Base-by-base conservation (phyloP, 2,329 filamentous ascomycete genomes). In the Phialophora tarda region DNA sequence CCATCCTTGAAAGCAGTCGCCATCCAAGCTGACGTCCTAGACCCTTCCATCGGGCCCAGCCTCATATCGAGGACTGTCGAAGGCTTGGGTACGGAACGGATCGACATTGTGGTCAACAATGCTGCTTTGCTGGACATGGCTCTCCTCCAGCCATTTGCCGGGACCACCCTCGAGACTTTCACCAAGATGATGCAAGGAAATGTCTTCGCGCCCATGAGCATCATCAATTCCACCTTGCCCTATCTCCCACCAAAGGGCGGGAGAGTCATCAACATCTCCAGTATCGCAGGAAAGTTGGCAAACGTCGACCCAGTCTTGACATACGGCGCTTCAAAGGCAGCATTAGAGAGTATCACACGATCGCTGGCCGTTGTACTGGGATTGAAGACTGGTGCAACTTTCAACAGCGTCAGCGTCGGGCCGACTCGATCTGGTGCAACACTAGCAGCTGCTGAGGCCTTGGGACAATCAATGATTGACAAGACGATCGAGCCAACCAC, bases 381-480 rank as follows among this genome's bases (percentile, higher is more conserved):
- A 3, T 11, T 48, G 0, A 57, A 62, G 58, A 65, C 58, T 17
- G 56, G 60, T 14, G 58, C 59, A 12, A 65, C 63, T 4, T 62
- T 63, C 41, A 65, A 65, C 30, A 51, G 56, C 26, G 63, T 65
- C 5, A 44, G 48, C 12, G 58, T 62, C n/a, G 63, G 63, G 11
- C 30, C 53, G 28, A 62, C 59, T n/a, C 24, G 73, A 0, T 77
- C 77, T 64, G 74, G 71, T 24, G 73, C 69, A 5, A 76, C 77
- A 1, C 77, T 77, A 0, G 77, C 79, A 34, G 78, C 78, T 47
- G 77, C 79, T 62, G 80, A 83, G 77, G 76, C 75, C 67, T 71
- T 77, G 14, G 73, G 82, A 63, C 75, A 80, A 67, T 78, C 79
- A 1, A 76, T 77, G 0, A 79, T 82, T 53, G 80, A 82, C 59